Evolutionary conservation across 208 protist species (phyloP).

Genomic region (Trypanosomatidae sp.): DNA sequence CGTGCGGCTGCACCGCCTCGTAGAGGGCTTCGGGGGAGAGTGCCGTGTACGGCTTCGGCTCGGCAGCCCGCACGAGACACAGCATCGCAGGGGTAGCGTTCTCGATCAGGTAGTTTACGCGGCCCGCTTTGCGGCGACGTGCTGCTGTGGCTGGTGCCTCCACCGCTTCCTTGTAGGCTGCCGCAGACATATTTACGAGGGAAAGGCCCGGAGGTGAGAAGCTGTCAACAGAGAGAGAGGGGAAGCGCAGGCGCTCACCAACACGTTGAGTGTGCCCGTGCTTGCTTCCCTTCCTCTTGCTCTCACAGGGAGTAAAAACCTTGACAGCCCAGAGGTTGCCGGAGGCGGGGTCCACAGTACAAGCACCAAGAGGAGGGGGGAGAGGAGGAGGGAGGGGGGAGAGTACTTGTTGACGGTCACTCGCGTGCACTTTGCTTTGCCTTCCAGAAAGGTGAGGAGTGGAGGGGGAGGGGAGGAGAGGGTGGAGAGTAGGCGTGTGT

Average conservation of each 20-base stretch:
- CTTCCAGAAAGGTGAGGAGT: neutral
- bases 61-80: conserved; percentile 55
- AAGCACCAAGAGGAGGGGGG: neutral
- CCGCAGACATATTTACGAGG: conserved; percentile 2
- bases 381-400: neutral
- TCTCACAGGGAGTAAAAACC: neutral
- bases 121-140: conserved; percentile 15
- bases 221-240: neutral
- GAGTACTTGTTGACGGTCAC: neutral
- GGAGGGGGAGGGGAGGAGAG: neutral
- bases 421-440: neutral
- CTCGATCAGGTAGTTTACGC: conserved; percentile 65
- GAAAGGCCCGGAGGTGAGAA: neutral
- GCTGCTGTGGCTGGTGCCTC: conserved; percentile 15
- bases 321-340: neutral
- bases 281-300: neutral
- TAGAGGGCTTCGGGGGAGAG: conserved; percentile 43
- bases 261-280: neutral
- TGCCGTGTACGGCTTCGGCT: conserved; percentile 62
- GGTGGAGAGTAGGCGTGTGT: neutral
- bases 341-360: neutral
- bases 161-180: conserved; percentile 14
- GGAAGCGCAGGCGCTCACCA: neutral
- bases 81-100: conserved; percentile 57
- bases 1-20: conserved; percentile 47